These are phyloP conservation scores for Paracorniculantispora psalliotae DNA, from an alignment of 2,329 filamentous ascomycete species.

Conservation along the genomic window DNA sequence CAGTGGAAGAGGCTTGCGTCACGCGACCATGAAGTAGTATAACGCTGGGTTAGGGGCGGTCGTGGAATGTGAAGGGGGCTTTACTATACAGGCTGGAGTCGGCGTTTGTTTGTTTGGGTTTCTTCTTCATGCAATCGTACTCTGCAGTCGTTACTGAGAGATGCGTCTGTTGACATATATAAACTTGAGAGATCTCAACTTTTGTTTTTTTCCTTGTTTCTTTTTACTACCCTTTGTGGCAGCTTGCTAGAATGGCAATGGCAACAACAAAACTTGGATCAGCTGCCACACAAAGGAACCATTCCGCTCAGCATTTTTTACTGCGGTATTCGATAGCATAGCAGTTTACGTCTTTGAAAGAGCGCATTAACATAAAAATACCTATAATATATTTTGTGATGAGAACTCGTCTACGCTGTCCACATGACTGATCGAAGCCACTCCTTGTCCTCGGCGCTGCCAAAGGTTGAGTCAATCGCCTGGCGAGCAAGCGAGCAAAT, in stretches of 20 bases:
- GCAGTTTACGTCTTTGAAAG: conserved; percentile 1
- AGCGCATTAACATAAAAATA: not conserved
- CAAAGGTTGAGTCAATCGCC: conserved; percentile 63
- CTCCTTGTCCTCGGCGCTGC: conserved; percentile 54
- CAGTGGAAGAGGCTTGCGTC: not conserved
- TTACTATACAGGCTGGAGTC: conserved; percentile 3
- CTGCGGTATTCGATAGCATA: conserved; percentile 10
- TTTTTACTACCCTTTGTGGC: not conserved
- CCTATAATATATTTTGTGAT: not conserved
- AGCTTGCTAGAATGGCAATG: not conserved
- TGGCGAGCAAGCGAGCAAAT: conserved; percentile 54
- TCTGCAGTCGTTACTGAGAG: not conserved
- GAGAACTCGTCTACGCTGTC: conserved; percentile 18
- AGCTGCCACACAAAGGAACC: not conserved
- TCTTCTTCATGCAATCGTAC: not conserved
- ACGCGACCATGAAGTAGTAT: not conserved
- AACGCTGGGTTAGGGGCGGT: not conserved
- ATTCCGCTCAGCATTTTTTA: conserved; percentile 12
- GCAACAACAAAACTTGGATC: not conserved
- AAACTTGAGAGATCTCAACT: not conserved
- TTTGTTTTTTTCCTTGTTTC: not conserved
- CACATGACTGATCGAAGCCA: conserved; percentile 50
- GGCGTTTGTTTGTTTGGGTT: conserved; percentile 5
- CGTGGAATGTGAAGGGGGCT: not conserved
- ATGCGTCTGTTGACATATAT: not conserved